Conservation (phyloP, 495 filamentous ascomycete species). For the Chaetomium fimeti region DNA sequence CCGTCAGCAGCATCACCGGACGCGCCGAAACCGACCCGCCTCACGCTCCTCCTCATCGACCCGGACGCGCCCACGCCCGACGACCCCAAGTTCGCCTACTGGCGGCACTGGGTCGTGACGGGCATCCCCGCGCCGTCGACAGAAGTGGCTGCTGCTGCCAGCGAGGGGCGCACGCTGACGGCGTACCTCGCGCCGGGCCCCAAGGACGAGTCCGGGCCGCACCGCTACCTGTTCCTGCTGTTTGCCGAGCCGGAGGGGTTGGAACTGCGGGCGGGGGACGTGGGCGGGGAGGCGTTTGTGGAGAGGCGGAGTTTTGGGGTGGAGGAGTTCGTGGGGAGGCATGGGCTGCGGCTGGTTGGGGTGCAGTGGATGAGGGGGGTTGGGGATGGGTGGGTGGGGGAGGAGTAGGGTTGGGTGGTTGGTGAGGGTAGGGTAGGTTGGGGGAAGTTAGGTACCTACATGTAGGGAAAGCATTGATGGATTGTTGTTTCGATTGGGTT, state of each 20-base stretch:
- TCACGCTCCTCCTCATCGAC: slow-evolving; percentile 11
- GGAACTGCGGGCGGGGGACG: background rate
- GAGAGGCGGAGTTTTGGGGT: slow-evolving; percentile 10
- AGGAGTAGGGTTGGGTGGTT: background rate
- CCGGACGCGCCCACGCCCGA: slow-evolving; percentile 15
- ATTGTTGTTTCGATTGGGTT: too few species aligned
- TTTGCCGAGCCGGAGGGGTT: slow-evolving; percentile 4
- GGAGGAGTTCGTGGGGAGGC: slow-evolving; percentile 3
- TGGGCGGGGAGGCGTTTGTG: slow-evolving; percentile 14
- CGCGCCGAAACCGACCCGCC: background rate
- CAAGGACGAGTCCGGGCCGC: slow-evolving; percentile 15
- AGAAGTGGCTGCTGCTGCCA: too few species aligned
- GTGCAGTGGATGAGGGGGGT: slow-evolving; percentile 17
- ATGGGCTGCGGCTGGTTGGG: slow-evolving; percentile 8
- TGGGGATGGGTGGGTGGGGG: slow-evolving; percentile 8
- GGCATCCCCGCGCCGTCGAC: too few species aligned
- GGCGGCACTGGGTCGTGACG: slow-evolving; percentile 10
- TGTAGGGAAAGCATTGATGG: too few species aligned
- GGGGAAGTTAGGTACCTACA: too few species aligned
- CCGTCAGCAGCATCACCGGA: background rate
- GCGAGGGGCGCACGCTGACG: slow-evolving; percentile 6
- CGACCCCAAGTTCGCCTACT: slow-evolving; percentile 17
- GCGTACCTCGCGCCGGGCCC: slow-evolving; percentile 10
- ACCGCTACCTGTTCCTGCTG: slow-evolving; percentile 10
- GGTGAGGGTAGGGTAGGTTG: too few species aligned